A percentile compares a stretch with the other conserved stretches of the same genome.
Conservation (phyloP, 805 yeast species). For the Sungouiozyma intestinalis region DNA sequence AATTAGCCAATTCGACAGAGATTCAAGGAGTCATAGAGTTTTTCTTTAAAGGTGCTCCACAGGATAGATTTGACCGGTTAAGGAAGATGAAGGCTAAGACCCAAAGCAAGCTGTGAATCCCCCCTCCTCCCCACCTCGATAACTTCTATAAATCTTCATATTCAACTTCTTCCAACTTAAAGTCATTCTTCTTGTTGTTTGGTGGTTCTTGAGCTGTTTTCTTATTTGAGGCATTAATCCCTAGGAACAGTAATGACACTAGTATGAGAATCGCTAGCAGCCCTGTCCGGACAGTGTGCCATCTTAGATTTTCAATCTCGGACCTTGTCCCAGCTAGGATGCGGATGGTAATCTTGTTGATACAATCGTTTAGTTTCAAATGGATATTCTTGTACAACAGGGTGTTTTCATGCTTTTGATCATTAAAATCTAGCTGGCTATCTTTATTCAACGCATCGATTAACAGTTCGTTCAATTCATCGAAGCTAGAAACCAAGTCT, state of each 20-base stretch:
- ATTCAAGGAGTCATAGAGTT: slow-evolving; percentile 55
- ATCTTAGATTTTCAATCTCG: slow-evolving; percentile 78
- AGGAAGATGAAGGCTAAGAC: slow-evolving; percentile 31
- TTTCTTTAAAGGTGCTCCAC: slow-evolving; percentile 70
- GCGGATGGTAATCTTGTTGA: slow-evolving; percentile 74
- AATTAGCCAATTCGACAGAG: slow-evolving; percentile 52
- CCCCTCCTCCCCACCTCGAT: neutral
- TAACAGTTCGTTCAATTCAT: slow-evolving; percentile 58
- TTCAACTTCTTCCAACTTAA: slow-evolving; percentile 1
- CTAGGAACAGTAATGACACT: slow-evolving; percentile 52
- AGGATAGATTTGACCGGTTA: slow-evolving; percentile 48
- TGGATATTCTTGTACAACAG: slow-evolving; percentile 58
- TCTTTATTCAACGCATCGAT: slow-evolving; percentile 58
- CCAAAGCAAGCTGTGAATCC: slow-evolving; percentile 2
- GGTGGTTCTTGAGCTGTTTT: slow-evolving; percentile 3
- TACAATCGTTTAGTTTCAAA: slow-evolving; percentile 66
- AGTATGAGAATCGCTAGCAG: slow-evolving; percentile 60
- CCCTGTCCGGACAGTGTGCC: slow-evolving; percentile 91
- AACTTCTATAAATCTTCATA: slow-evolving; percentile 2
- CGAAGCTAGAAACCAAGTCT: slow-evolving; percentile 60
- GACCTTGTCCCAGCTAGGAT: slow-evolving; percentile 73
- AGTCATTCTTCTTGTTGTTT: neutral
- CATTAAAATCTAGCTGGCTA: slow-evolving; percentile 72
- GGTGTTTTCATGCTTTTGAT: slow-evolving; percentile 78
- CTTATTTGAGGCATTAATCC: slow-evolving; percentile 33